Conservation (phyloP, 495 filamentous ascomycete species). For the Clavariopsis aquatica region DNA sequence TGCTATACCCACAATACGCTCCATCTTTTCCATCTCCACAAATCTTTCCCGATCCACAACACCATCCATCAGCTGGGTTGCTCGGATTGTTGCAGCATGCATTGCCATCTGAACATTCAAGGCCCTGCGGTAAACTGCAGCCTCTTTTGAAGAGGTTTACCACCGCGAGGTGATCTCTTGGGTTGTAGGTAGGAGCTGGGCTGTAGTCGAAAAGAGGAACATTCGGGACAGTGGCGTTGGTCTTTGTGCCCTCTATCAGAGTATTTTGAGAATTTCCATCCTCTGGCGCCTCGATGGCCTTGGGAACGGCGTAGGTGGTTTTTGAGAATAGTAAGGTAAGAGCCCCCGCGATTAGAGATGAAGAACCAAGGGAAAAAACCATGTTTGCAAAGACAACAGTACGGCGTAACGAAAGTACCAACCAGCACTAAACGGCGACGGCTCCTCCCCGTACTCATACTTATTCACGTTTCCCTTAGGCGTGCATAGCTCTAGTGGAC, state of each 20-base stretch:
- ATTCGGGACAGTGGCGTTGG: not conserved
- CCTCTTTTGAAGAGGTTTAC: constrained; percentile 9
- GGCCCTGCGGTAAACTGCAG: constrained; percentile 6
- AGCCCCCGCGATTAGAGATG: not conserved
- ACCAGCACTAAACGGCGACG: not conserved
- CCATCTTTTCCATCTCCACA: not conserved
- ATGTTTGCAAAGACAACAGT: not conserved
- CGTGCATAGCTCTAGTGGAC: not conserved
- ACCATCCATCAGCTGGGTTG: constrained; percentile 1
- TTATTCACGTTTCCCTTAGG: not conserved
- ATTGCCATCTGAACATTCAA: not conserved
- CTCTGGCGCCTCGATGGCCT: not conserved
- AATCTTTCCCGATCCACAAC: not conserved
- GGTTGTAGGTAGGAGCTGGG: constrained; percentile 5
- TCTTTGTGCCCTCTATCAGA: not conserved
- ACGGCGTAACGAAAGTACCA: not conserved
- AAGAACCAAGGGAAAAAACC: not conserved
- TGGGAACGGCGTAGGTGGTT: not conserved
- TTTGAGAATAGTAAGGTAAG: not conserved
- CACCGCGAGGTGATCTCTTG: not conserved
- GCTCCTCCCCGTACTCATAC: not conserved
- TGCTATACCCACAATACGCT: constrained; percentile 5
- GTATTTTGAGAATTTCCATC: not conserved
- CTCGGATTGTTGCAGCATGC: constrained; percentile 3
- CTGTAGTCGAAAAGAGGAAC: not conserved